Evolutionary conservation across 352 stramenopile species (phyloP).

Genomic region (Albugo laibachii): DNA sequence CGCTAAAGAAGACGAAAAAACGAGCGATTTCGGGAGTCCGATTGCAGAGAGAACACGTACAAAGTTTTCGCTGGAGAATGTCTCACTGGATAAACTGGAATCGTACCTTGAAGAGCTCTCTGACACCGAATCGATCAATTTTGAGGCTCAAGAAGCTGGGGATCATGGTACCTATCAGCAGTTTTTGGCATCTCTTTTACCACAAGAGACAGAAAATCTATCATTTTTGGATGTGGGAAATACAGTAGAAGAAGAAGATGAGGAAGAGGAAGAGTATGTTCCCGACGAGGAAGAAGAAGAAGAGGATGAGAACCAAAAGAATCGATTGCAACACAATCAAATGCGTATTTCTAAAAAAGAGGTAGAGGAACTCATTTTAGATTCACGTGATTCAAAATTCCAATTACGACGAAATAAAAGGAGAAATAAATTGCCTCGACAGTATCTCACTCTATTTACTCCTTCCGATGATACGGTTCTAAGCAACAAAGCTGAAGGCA

Average conservation of each 20-base stretch:
- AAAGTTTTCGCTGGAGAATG: conserved; percentile 52
- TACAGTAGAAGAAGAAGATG: conserved; percentile 32
- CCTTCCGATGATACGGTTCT: no score
- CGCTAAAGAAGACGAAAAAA: no score
- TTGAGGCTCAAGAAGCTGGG: conserved; percentile 4
- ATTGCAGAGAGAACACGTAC: conserved; percentile 56
- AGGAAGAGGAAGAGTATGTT: conserved; percentile 57
- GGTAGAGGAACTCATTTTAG: conserved; percentile 57
- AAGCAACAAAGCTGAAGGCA: no score
- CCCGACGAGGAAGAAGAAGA: conserved; percentile 59
- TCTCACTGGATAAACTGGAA: conserved; percentile 51
- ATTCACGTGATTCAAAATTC: conserved; percentile 42
- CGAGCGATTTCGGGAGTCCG: conserved; percentile 10
- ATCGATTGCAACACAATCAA: conserved; percentile 11
- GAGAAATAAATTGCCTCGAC: background rate
- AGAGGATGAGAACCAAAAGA: conserved; percentile 18
- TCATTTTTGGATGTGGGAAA: conserved; percentile 22
- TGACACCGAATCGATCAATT: conserved; percentile 9
- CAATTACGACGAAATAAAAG: background rate
- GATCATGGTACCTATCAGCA: conserved; percentile 61
- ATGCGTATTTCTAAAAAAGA: conserved; percentile 58
- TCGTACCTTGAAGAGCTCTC: conserved; percentile 22
- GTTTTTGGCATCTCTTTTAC: conserved; percentile 58
- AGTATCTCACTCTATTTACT: no score
- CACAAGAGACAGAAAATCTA: conserved; percentile 44